A percentile compares a stretch with the other conserved stretches of the same genome.
These are phyloP conservation scores for Solanum hybrid DNA, from an alignment of 305 asterid species.

Conservation along the genomic window DNA sequence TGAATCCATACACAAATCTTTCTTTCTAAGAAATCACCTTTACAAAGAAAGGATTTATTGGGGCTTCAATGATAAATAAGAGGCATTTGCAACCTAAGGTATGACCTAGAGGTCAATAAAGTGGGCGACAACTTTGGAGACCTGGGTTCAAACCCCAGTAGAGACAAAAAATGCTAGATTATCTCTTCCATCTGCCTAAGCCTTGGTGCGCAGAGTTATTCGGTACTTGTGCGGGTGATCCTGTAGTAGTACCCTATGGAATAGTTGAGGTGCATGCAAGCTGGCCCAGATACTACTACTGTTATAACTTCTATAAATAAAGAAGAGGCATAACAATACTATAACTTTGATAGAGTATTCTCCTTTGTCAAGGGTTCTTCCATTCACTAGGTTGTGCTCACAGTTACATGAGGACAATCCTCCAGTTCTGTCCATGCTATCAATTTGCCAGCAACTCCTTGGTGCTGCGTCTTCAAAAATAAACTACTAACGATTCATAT, in stretches of 20 bases:
- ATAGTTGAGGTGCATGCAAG: background rate
- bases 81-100: background rate
- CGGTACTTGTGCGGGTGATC: background rate
- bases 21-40: background rate
- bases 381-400: background rate
- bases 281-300: background rate
- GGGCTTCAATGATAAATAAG: background rate
- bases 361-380: background rate
- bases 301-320: background rate
- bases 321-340: background rate
- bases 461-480: background rate
- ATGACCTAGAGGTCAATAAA: background rate
- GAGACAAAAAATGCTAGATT: background rate
- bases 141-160: background rate
- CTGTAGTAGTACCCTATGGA: background rate
- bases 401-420: background rate
- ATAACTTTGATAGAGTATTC: background rate
- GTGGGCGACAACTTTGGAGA: background rate
- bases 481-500: background rate
- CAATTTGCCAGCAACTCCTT: background rate
- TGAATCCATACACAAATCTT: background rate
- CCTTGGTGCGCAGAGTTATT: background rate
- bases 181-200: background rate
- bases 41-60: background rate
- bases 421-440: background rate